phyloP scores from a whole-genome alignment of 495 filamentous ascomycete genomes.

The Schizothecium vesticola region DNA sequence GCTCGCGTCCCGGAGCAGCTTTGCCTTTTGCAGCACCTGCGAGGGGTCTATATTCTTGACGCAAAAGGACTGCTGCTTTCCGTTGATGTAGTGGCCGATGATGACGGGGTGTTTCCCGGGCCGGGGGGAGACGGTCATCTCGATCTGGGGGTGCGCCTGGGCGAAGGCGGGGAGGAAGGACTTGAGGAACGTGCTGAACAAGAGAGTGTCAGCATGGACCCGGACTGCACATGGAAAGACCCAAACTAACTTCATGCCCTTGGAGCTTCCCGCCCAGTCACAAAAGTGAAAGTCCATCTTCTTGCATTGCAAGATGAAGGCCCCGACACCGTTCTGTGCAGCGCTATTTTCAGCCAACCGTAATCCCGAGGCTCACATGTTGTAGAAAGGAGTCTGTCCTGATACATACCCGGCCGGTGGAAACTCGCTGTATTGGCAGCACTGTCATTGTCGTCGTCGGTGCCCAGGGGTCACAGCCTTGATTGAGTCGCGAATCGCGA shows the following conservation, averaged over 20 bases:
- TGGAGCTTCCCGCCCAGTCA: slow-evolving; percentile 86
- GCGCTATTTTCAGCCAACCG: slow-evolving; percentile 8
- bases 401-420: slow-evolving; percentile 54
- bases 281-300: slow-evolving; percentile 94
- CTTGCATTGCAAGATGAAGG: slow-evolving; percentile 96
- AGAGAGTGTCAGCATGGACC: background rate
- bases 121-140: slow-evolving; percentile 83
- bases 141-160: slow-evolving; percentile 74
- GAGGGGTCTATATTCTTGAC: slow-evolving; percentile 76
- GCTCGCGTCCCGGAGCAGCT: slow-evolving; percentile 72
- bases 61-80: slow-evolving; percentile 77
- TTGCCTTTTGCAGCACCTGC: slow-evolving; percentile 77
- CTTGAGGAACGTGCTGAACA: slow-evolving; percentile 68
- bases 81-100: slow-evolving; percentile 84
- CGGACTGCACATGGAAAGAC: background rate
- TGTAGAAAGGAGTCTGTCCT: background rate
- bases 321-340: slow-evolving; percentile 84
- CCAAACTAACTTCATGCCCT: slow-evolving; percentile 79
- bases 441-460: slow-evolving; percentile 58
- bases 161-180: slow-evolving; percentile 71
- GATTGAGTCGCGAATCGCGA: background rate
- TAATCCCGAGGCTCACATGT: background rate
- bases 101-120: slow-evolving; percentile 83
- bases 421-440: slow-evolving; percentile 51
- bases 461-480: slow-evolving; percentile 17